Evolutionary conservation across 1,139 yeast species (phyloP), one percentile per base, ranked within the genome.

Genomic region (Sugiyamaella paludigena): DNA sequence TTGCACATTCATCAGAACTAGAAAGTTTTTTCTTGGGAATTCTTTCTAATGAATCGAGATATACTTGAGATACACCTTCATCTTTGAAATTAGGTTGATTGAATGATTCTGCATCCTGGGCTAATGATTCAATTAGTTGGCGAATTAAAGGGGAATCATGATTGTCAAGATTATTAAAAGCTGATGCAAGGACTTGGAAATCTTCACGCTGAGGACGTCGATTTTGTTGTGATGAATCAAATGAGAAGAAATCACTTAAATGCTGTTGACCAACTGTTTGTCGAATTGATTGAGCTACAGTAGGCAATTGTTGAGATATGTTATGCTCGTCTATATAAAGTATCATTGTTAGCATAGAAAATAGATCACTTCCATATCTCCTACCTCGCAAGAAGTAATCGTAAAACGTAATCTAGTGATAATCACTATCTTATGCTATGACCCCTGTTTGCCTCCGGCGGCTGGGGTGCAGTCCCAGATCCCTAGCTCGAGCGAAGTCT

Each of bases 31-130:
- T 73, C 12, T 77, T 69, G 3, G 80, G 70, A 0, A 91, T 81
- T 52, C 98, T 68, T 40, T 87, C 95, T 47, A 91, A 71, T 0
- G 84, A 72, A 60, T 89, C 97, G 7, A 91, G 68, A 61, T 79
- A 87, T 41, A 77, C 78, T 54, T 84, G 86, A 2, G 81, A 71
- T 9, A 87, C 86, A 0, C 96, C 95, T 41, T 71, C 66, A n/a
- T 29, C 39, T 19, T 43, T 27, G 2, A 39, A 19, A 19, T 5
- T 19, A 19, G 24, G 31, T 5, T 43, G 47, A 7, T 32, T 37
- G 12, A 32, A 30, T 8, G 28, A 24, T 1, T 48, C 58, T 3
- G 54, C 53, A 19, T 58, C 59, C 15, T 44, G 44, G 24, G 46
- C 52, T 16, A 58, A 41, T 34, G 55, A 57, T n/a, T 47, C 42